Percentiles rank a stretch among this genome's conserved stretches.
These are phyloP conservation scores for Luzula sylvatica DNA, from an alignment of 176 grass and related monocot species.

Conservation along the genomic window DNA sequence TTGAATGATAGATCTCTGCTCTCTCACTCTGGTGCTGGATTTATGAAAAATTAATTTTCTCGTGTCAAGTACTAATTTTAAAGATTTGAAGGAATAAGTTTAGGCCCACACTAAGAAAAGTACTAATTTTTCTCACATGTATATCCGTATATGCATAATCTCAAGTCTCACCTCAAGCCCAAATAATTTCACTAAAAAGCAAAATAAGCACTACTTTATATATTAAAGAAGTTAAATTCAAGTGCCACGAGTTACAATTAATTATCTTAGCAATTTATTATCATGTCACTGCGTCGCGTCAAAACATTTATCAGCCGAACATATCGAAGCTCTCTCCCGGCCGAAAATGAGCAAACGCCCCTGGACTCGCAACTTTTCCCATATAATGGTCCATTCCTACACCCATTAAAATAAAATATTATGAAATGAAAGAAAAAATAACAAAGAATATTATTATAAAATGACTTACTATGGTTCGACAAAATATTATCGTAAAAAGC, in stretches of 20 bases:
- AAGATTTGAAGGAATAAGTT: not conserved
- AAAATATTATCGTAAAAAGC: conserved; percentile 67
- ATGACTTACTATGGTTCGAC: conserved; percentile 45
- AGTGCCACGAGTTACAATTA: not conserved
- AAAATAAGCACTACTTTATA: conserved; percentile 15
- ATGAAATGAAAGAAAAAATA: not conserved
- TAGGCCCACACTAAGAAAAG: conserved; percentile 2
- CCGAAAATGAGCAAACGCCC: conserved; percentile 39
- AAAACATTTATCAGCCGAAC: conserved; percentile 39
- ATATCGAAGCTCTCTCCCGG: conserved; percentile 58
- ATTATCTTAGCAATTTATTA: not conserved
- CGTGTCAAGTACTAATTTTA: not conserved
- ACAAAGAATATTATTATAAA: not conserved
- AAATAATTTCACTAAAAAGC: too few species aligned
- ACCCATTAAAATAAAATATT: not conserved
- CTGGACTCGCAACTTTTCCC: conserved; percentile 47
- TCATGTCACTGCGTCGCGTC: too few species aligned
- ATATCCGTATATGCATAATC: too few species aligned
- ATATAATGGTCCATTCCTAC: not conserved
- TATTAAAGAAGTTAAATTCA: conserved; percentile 9
- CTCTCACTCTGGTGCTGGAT: too few species aligned
- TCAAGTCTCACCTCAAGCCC: too few species aligned
- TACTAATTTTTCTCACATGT: too few species aligned
- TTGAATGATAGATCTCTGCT: too few species aligned
- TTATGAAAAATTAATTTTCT: too few species aligned